Base-by-base conservation (phyloP, 2,329 filamentous ascomycete genomes). In the Coniochaeta ligniaria region DNA sequence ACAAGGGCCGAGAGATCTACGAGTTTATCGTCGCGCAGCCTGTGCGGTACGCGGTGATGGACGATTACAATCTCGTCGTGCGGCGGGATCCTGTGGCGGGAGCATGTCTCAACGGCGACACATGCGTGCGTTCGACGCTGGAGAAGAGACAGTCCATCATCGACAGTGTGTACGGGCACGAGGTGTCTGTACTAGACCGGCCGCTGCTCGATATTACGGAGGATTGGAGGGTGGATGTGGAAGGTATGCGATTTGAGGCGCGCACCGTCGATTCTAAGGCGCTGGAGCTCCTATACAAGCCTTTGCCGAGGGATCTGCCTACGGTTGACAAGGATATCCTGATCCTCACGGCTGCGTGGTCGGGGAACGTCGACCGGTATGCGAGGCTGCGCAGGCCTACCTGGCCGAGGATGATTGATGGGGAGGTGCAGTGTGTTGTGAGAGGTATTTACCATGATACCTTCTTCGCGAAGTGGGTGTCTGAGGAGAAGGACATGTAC, bases 291-390 rank as follows among this genome's bases (percentile, higher is more conserved):
- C 63, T 76, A 1, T 69, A 66, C 22, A 60, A 58, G 12, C 73
- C 72, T 6, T 66, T 76, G 2, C 74, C 73, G 7, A 43, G 43
- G 8, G 70, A 76, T 60, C 66, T 76, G 8, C 75, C 74, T 6
- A 65, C 64, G 0, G 63, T 71, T 2, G 66, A 74, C 54, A 77
- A 77, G 60, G 70, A 75, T 54, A 55, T 73, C 1, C 67, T 76
- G 7, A 73, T 75, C 28, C 62, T 67, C 8, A 69, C 71, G 63
- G 73, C 75, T 2, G 74, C 73, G 6, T 75, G 71, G 31, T 60
- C 68, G 11, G 74, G 74, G 9, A 65, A 77, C 45, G 65, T 76
- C 31, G 75, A 78, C 60, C 67, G 72, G 9, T 77, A 76, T 36
- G 59, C 60, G 0, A 70, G 74, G 1, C 66, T 77, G 1, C 65